Conservation (phyloP, 2,329 filamentous ascomycete species). For the Trichophyton benhamiae region DNA sequence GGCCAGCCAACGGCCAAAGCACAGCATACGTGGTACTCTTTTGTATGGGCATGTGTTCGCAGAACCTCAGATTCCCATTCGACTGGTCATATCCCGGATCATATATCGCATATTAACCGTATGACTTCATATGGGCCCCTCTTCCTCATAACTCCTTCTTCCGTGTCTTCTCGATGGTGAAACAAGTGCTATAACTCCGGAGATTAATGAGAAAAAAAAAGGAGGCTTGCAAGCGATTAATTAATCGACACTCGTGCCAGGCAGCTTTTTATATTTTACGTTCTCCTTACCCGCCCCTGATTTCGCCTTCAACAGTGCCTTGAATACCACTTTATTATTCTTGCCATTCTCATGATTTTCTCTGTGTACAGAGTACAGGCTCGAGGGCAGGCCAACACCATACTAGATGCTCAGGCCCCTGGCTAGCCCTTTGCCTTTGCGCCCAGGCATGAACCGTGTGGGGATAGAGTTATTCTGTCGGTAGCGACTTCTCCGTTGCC, state of each 20-base stretch:
- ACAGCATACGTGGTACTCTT: neutral
- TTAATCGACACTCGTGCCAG: neutral
- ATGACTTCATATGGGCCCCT: neutral
- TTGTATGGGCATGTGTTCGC: neutral
- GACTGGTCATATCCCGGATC: neutral
- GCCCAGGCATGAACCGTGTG: neutral
- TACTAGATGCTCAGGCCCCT: neutral
- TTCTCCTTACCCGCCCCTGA: neutral
- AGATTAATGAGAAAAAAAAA: neutral
- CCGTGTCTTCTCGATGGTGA: neutral
- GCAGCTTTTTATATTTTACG: neutral
- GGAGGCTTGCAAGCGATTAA: neutral
- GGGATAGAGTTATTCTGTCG: neutral
- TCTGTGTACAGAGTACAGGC: neutral
- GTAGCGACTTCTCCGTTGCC: neutral
- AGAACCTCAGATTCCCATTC: neutral
- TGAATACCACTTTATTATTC: neutral
- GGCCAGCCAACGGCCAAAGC: neutral
- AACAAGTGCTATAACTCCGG: neutral
- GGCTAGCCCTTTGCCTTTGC: neutral
- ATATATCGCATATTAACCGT: neutral
- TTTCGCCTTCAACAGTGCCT: neutral
- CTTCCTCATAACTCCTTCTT: neutral
- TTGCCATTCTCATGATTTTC: neutral
- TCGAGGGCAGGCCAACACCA: neutral